These are phyloP conservation scores for Leptographium galeiforme DNA, from an alignment of 2,329 filamentous ascomycete genomes.

Conservation along the genomic window DNA sequence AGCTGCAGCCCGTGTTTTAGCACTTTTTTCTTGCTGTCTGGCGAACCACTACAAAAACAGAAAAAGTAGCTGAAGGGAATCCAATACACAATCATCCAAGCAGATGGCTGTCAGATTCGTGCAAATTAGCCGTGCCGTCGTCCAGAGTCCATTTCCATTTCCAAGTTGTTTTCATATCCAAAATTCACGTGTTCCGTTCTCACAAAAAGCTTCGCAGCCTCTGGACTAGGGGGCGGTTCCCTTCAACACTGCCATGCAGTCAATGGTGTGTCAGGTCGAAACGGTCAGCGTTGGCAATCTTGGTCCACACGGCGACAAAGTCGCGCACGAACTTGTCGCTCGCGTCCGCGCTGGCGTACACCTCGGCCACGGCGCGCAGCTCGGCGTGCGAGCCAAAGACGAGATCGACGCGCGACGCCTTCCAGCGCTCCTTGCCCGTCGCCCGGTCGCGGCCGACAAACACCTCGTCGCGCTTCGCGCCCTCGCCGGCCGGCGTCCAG, in stretches of 20 bases:
- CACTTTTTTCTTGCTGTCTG: too few species aligned
- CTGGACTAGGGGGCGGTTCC: too few species aligned
- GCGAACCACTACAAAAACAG: too few species aligned
- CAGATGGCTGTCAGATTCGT: background rate
- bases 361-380: conserved; percentile 55
- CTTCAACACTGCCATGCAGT: background rate
- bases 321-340: conserved; percentile 55
- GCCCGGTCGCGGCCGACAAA: conserved; percentile 54
- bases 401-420: conserved; percentile 53
- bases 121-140: background rate
- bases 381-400: conserved; percentile 64
- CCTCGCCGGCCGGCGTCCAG: conserved; percentile 49
- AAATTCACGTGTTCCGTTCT: background rate
- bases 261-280: conserved; percentile 36
- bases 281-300: conserved; percentile 62
- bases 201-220: background rate
- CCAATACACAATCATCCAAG: background rate
- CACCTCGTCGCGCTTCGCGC: conserved; percentile 28
- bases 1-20: too few species aligned
- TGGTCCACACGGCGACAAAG: conserved; percentile 58
- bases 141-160: background rate
- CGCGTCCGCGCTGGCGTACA: conserved; percentile 49
- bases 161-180: background rate
- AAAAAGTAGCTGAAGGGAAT: too few species aligned
- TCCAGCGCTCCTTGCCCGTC: conserved; percentile 54